These are phyloP conservation scores for Arctostaphylos glauca DNA, from an alignment of 148 eudicot genomes.

Conservation along the genomic window DNA sequence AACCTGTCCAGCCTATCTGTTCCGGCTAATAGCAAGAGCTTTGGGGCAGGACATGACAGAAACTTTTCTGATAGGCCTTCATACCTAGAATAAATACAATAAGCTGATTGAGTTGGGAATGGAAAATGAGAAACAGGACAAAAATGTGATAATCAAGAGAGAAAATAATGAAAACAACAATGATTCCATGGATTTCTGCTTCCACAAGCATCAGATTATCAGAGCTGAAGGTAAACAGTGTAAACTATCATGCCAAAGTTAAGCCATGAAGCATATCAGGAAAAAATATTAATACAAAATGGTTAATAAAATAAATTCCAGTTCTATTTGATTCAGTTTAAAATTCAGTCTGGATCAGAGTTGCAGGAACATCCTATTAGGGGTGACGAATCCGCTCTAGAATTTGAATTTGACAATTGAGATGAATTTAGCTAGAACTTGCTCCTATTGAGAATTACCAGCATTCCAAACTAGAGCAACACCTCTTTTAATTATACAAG, in stretches of 20 bases:
- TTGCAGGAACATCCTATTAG: too few relatives aligned
- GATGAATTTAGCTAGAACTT: too few relatives aligned
- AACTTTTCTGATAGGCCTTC: constrained; percentile 93
- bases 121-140: not conserved
- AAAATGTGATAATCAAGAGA: not conserved
- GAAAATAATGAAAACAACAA: not conserved
- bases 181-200: not conserved
- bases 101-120: not conserved
- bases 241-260: not conserved
- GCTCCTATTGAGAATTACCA: not conserved
- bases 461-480: not conserved
- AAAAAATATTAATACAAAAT: too few relatives aligned
- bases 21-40: constrained; percentile 86
- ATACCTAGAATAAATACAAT: constrained; percentile 56
- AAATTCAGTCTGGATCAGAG: not conserved
- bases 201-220: constrained; percentile 6
- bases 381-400: too few relatives aligned
- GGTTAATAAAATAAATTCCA: not conserved
- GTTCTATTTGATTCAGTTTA: not conserved
- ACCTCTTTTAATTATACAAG: not conserved
- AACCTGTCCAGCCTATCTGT: constrained; percentile 98
- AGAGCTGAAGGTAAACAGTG: not conserved
- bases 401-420: too few relatives aligned
- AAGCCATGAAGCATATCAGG: not conserved
- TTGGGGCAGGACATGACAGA: constrained; percentile 70